phyloP scores from a whole-genome alignment of 176 grass and related monocot species.

The Eremochloa ophiuroides region DNA sequence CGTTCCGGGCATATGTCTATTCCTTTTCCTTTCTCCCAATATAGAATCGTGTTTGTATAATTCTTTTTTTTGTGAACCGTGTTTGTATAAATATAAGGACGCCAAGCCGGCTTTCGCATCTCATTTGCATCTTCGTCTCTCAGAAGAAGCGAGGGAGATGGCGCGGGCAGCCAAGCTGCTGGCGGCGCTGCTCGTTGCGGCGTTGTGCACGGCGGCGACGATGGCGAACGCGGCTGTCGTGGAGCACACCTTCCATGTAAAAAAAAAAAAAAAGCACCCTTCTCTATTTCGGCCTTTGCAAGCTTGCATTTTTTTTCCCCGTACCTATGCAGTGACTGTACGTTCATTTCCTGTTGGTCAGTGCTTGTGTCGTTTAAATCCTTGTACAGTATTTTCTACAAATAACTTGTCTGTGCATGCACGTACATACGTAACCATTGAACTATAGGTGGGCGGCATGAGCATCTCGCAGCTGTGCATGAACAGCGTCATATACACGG shows the following conservation, averaged over 20 bases:
- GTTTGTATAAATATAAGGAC: too few relatives aligned
- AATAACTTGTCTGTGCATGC: neutral
- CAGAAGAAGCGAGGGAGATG: neutral
- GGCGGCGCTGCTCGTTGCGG: neutral
- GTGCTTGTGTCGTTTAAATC: neutral
- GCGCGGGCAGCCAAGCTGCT: neutral
- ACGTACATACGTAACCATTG: neutral
- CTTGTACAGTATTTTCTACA: neutral
- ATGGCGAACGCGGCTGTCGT: slow-evolving; percentile 19
- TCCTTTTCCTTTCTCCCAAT: too few relatives aligned
- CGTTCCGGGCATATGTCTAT: neutral
- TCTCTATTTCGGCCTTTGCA: neutral
- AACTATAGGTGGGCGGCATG: neutral
- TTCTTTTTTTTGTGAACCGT: too few relatives aligned
- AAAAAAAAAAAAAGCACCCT: neutral
- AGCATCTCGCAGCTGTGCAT: slow-evolving; percentile 19
- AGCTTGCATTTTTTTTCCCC: neutral
- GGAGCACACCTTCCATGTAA: slow-evolving; percentile 39
- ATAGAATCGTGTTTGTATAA: neutral
- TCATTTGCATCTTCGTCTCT: neutral
- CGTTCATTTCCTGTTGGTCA: too few relatives aligned
- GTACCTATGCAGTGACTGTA: neutral
- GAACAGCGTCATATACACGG: slow-evolving; percentile 21
- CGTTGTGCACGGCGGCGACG: slow-evolving; percentile 1
- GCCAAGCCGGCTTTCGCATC: neutral